Evolutionary conservation across 768 basidiomycete genomes (phyloP), one percentile per base, ranked within the genome.

Genomic region (Pulveroboletus sp.): DNA sequence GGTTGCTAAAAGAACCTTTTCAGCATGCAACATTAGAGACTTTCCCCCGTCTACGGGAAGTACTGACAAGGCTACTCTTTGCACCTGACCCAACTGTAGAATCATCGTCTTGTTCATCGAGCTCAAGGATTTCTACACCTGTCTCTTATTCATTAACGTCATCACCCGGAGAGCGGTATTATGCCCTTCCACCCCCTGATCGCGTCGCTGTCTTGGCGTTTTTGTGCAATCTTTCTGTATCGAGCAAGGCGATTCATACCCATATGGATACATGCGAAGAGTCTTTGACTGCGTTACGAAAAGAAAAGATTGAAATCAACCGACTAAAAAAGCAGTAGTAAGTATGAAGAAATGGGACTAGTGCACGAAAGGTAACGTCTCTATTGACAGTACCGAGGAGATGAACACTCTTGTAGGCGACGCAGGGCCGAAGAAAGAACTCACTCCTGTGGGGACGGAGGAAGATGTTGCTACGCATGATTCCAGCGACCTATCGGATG

Each of bases 291-390:
- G 90, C 93, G 26, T 74, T 96, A 31, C 73, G 96, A 55, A 99
- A 98, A 70, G 91, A 95, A 68, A 89, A 94, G 68, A 93, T 94
- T 30, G 96, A 98, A 55, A 83, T 93, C 53, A 96, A 96, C 70
- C 79, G 94, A 51, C 75, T 85, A 60, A 87, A 87, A 71, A 94
- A 91, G 68, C 83, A 86, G 64, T 78, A 84, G 94, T 95, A 67
- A 72, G 93, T 79, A 8, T 17, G 46, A 47, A 38, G 15, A 26
- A 42, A 17, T 41, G 43, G 52, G 17, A 41, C 39, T 51, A 26
- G 39, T 36, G 48, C 40, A 40, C 61, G 47, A 46, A 47, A 46
- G 46, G 27, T 60, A 43, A 63, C 35, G 39, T 41, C 33, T 31
- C 33, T 31, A 43, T 49, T 52, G 41, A 35, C 63, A 91, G 89